Evolutionary conservation across 139 green algal species (phyloP), one percentile per base, ranked within the genome.

Genomic region (Chlorella sp.): DNA sequence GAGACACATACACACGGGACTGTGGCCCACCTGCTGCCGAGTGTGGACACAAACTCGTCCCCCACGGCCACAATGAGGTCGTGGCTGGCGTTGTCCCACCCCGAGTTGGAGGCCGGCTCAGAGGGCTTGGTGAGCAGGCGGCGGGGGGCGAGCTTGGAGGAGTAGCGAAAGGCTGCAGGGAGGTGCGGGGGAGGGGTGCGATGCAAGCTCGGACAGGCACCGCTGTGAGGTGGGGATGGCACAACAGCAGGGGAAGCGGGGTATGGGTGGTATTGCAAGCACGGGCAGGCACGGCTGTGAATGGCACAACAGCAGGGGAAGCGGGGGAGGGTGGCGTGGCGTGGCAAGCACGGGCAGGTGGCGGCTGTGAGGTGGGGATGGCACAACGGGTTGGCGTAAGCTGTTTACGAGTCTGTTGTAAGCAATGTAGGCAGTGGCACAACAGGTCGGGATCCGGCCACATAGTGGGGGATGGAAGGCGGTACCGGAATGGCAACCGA

Each of bases 41-140:
- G 48, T 7, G 81, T 81, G 34, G 86, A 89, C 32, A 93, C 82
- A 39, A 99, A 89, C 19, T 94, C 91, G 88, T 98, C 95, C 14
- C 94, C 92, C 39, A 97, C 94, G 48, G 86, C 89, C 40, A 99
- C 89, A n/a, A 99, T 97, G 12, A 99, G 93, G 91, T 99, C 97
- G 14, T 89, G 90, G 85, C 96, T 95, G 64, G 95, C 95, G 75
- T 99, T 99, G 92, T 99, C 97, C 36, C 90, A 94, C 21, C 96
- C 96, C 30, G 96, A 89, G 86, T 98, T 98, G 86, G 90, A 92
- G 1, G 92, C 84, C 0, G 93, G 94, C 40, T 92, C 86, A 4
- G 75, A 89, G 2, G 96, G 96, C 53, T 97, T 96, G 1, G 96
- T 99, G 40, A 99, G 93, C 48, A 94, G 88, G 12, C 95, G 89